A percentile compares a stretch with the other conserved stretches of the same genome.
Conservation (phyloP, 1,284 basidiomycete species). For the Microbotryomycetes sp. region DNA sequence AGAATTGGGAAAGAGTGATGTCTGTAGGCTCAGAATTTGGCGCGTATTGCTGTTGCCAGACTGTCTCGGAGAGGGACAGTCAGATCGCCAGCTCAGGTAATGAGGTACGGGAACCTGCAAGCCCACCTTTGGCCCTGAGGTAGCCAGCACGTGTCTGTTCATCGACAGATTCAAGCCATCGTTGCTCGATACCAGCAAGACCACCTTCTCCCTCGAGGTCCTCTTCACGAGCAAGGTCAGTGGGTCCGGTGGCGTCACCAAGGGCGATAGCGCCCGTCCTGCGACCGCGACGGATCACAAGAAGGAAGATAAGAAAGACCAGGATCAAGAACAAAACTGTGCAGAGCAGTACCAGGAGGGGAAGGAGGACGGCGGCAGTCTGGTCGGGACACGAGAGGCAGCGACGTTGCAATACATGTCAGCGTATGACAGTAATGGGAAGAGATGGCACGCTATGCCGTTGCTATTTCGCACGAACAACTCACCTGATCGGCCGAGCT, state of each 20-base stretch:
- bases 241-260: slow-evolving; percentile 75
- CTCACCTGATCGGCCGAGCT: too few relatives aligned
- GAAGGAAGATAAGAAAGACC: slow-evolving; percentile 76
- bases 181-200: slow-evolving; percentile 77
- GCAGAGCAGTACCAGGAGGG: slow-evolving; percentile 82
- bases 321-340: slow-evolving; percentile 87
- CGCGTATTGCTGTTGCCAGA: slow-evolving; percentile 81
- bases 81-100: neutral
- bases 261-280: slow-evolving; percentile 52
- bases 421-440: too few relatives aligned
- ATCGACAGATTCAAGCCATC: slow-evolving; percentile 81
- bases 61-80: slow-evolving; percentile 45
- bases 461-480: too few relatives aligned
- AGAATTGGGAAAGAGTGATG: slow-evolving; percentile 91
- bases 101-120: slow-evolving; percentile 25
- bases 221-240: slow-evolving; percentile 86
- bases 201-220: slow-evolving; percentile 61
- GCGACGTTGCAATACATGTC: neutral
- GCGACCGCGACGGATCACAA: slow-evolving; percentile 69
- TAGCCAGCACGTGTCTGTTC: slow-evolving; percentile 67
- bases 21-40: slow-evolving; percentile 89
- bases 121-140: slow-evolving; percentile 75
- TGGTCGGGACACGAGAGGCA: neutral
- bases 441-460: too few relatives aligned
- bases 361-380: slow-evolving; percentile 56